A percentile compares a stretch with the other conserved stretches of the same genome.
These are phyloP conservation scores for Globisporangium nagaii DNA, from an alignment of 352 stramenopile genomes.

Conservation along the genomic window DNA sequence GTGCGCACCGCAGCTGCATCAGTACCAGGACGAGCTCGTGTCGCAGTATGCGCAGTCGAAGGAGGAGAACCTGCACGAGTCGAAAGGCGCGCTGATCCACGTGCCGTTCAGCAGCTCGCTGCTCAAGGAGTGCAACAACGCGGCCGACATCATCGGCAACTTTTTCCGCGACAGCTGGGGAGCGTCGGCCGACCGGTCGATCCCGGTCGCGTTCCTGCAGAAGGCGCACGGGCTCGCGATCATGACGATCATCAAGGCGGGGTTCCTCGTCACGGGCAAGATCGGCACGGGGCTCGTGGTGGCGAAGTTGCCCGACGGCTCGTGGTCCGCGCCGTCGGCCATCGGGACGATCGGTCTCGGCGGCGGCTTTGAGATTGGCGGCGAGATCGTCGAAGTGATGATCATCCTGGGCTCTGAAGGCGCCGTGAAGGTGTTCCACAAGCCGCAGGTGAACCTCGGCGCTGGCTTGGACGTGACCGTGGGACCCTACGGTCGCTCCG, in stretches of 20 bases:
- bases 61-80: conserved; percentile 32
- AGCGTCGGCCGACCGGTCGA: conserved; percentile 31
- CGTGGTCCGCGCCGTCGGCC: conserved; percentile 84
- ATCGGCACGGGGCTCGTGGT: conserved; percentile 78
- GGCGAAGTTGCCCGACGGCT: conserved; percentile 51
- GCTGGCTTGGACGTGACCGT: conserved; percentile 84
- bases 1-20: conserved; percentile 42
- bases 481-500: conserved; percentile 79
- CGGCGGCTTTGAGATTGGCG: conserved; percentile 79
- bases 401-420: conserved; percentile 88
- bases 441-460: conserved; percentile 80
- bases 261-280: conserved; percentile 56
- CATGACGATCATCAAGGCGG: conserved; percentile 48
- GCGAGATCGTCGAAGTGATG: conserved; percentile 88
- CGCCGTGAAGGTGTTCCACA: conserved; percentile 82
- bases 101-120: conserved; percentile 38
- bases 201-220: conserved; percentile 44
- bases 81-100: conserved; percentile 24
- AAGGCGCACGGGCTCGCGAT: conserved; percentile 49
- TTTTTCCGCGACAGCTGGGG: conserved; percentile 60
- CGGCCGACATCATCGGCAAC: conserved; percentile 58
- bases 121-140: conserved; percentile 51
- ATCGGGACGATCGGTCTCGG: conserved; percentile 86
- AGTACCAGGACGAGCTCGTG: conserved; percentile 42
- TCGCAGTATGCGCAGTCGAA: conserved; percentile 31